phyloP scores from a whole-genome alignment of 306 rosid genomes.

The Parietaria judaica region DNA sequence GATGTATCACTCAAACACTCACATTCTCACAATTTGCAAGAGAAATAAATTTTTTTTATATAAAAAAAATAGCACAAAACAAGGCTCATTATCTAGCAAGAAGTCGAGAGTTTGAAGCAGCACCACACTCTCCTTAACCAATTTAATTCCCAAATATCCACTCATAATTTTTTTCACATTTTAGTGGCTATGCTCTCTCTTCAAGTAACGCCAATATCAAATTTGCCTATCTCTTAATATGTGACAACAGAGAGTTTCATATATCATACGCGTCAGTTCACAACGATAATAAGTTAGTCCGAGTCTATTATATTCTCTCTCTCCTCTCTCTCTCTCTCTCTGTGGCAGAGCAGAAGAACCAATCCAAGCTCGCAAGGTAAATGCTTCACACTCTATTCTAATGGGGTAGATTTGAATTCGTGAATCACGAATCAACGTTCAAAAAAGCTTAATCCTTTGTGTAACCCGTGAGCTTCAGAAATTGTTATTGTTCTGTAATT shows the following conservation, averaged over 20 bases:
- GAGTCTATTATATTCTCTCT: background rate
- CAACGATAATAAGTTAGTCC: background rate
- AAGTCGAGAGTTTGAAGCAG: slow-evolving; percentile 31
- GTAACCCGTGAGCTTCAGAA: no score
- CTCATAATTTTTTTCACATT: slow-evolving; percentile 40
- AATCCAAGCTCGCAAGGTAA: slow-evolving; percentile 28
- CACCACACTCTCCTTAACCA: slow-evolving; percentile 54
- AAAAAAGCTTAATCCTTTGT: no score
- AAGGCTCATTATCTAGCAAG: slow-evolving; percentile 31
- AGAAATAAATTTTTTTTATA: no score
- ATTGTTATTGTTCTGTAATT: no score
- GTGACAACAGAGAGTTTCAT: background rate
- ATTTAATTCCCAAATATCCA: slow-evolving; percentile 49
- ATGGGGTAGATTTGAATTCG: no score
- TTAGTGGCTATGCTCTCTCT: slow-evolving; percentile 73
- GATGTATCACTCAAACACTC: no score
- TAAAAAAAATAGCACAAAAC: no score
- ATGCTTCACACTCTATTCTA: background rate
- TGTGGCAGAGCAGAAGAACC: slow-evolving; percentile 2
- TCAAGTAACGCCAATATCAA: slow-evolving; percentile 30
- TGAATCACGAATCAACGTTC: no score
- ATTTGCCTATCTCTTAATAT: background rate
- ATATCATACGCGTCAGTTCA: slow-evolving; percentile 16
- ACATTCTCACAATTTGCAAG: background rate
- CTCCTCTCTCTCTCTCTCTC: slow-evolving; percentile 2